A percentile compares a stretch with the other conserved stretches of the same genome.
phyloP scores from a whole-genome alignment of 495 filamentous ascomycete species.

The Tuber umbilicatum region DNA sequence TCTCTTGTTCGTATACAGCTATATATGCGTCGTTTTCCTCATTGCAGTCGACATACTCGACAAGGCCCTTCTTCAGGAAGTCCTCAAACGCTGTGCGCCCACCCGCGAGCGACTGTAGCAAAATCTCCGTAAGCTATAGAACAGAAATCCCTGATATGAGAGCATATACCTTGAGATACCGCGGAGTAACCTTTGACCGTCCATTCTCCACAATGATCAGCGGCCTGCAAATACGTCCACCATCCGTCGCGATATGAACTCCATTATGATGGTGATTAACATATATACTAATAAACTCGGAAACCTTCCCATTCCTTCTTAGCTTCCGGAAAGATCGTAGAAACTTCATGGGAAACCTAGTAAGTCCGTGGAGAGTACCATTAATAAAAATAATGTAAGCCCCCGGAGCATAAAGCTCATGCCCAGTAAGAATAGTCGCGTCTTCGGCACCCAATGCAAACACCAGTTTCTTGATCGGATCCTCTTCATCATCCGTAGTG shows the following conservation, averaged over 20 bases:
- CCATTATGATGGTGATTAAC: slow-evolving; percentile 86
- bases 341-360: slow-evolving; percentile 74
- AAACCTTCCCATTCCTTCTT: slow-evolving; percentile 78
- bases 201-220: slow-evolving; percentile 88
- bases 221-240: slow-evolving; percentile 89
- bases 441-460: slow-evolving; percentile 68
- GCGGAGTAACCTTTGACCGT: slow-evolving; percentile 66
- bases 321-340: slow-evolving; percentile 72
- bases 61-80: slow-evolving; percentile 77
- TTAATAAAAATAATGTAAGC: slow-evolving; percentile 90
- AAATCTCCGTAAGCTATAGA: slow-evolving; percentile 1
- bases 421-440: slow-evolving; percentile 53
- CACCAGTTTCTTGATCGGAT: slow-evolving; percentile 70
- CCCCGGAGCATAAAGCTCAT: slow-evolving; percentile 74
- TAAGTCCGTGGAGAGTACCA: slow-evolving; percentile 82
- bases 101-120: slow-evolving; percentile 56
- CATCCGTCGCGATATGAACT: slow-evolving; percentile 93
- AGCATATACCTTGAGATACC: slow-evolving; percentile 55
- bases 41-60: slow-evolving; percentile 96
- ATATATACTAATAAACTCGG: slow-evolving; percentile 89
- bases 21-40: slow-evolving; percentile 96
- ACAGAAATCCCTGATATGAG: background rate
- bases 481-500: slow-evolving; percentile 89
- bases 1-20: slow-evolving; percentile 75
- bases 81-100: slow-evolving; percentile 84